Conservation (phyloP, 768 basidiomycete genomes). For the Leccinum disarticulatum region DNA sequence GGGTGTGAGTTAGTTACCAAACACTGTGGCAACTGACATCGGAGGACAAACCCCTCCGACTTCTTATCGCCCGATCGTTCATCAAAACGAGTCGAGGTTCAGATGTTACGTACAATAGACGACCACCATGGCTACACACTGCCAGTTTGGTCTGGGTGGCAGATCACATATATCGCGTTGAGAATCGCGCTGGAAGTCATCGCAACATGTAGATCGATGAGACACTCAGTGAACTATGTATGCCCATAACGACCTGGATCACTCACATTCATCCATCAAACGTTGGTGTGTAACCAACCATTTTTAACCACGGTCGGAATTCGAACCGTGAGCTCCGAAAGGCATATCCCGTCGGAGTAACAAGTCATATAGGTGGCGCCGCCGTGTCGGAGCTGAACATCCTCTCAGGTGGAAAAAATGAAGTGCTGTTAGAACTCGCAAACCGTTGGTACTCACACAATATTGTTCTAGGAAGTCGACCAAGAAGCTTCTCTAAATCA, state of each 20-base stretch:
- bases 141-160: not conserved
- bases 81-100: not conserved
- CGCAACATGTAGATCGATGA: not conserved
- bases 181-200: too few species aligned
- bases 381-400: not conserved
- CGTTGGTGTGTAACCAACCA: not conserved
- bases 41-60: conserved; percentile 28
- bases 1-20: not conserved
- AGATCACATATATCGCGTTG: not conserved
- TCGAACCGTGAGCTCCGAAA: not conserved
- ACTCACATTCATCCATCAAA: not conserved
- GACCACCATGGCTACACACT: not conserved
- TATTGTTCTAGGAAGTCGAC: not conserved
- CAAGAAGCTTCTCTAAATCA: not conserved
- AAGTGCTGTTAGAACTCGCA: too few species aligned
- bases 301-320: not conserved
- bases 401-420: not conserved
- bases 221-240: not conserved
- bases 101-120: not conserved
- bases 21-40: conserved; percentile 13
- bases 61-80: conserved; percentile 14
- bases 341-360: not conserved
- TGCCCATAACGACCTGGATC: not conserved
- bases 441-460: not conserved
- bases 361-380: not conserved